Evolutionary conservation across 768 basidiomycete species (phyloP).

Genomic region (Obba rivulosa): DNA sequence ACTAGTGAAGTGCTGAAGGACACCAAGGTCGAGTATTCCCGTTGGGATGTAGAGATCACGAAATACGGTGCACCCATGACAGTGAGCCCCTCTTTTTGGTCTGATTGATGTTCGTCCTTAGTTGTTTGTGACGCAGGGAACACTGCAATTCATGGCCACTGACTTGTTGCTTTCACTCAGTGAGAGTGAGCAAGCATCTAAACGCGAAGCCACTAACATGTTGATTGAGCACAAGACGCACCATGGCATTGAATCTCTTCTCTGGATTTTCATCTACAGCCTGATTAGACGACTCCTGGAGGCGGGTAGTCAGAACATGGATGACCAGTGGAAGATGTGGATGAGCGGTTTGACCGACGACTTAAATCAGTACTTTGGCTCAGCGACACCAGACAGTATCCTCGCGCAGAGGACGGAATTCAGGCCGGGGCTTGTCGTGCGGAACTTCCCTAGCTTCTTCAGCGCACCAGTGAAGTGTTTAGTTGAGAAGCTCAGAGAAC

Average conservation of each 20-base stretch:
- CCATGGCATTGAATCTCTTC: not conserved
- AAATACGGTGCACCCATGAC: not conserved
- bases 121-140: not conserved
- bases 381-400: too few species aligned
- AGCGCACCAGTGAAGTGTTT: too few species aligned
- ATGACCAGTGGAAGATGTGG: too few species aligned
- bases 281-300: too few species aligned
- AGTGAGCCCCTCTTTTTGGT: not conserved
- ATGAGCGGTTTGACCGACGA: too few species aligned
- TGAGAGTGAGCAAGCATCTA: not conserved
- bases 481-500: too few species aligned
- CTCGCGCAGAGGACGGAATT: too few species aligned
- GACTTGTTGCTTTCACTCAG: not conserved
- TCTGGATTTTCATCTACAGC: not conserved
- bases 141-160: not conserved
- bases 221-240: not conserved
- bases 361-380: too few species aligned
- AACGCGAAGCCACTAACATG: too few species aligned
- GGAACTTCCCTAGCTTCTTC: too few species aligned
- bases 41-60: not conserved
- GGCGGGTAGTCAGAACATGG: too few species aligned
- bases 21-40: not conserved
- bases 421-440: too few species aligned
- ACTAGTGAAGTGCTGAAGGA: not conserved
- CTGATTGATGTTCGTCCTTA: not conserved